A percentile compares a stretch with the other conserved stretches of the same genome.
Conservation (phyloP, 768 basidiomycete genomes). For the Suillus subaureus region DNA sequence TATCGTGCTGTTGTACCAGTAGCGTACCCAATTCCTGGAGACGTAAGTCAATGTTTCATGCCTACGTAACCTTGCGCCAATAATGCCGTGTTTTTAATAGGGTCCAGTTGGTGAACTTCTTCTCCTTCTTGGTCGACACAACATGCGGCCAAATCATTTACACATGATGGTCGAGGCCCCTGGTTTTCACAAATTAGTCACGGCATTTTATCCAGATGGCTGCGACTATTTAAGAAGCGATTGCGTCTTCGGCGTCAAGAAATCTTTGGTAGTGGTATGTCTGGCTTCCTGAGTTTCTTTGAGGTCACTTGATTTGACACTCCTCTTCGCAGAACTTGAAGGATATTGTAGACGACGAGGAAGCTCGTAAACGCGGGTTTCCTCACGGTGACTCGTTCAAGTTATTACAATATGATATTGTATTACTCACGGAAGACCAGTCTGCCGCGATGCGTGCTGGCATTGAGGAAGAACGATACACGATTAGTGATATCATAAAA, state of each 20-base stretch:
- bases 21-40: constrained; percentile 76
- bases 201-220: constrained; percentile 74
- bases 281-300: neutral
- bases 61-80: constrained; percentile 8
- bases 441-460: constrained; percentile 32
- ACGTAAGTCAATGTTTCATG: constrained; percentile 40
- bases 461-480: constrained; percentile 11
- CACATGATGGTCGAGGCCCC: constrained; percentile 74
- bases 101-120: constrained; percentile 75
- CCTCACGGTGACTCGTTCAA: constrained; percentile 48
- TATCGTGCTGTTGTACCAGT: constrained; percentile 73
- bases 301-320: constrained; percentile 4
- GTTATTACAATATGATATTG: constrained; percentile 48
- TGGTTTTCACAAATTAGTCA: constrained; percentile 72
- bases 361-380: constrained; percentile 56
- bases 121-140: constrained; percentile 59
- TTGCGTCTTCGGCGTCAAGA: constrained; percentile 81
- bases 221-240: constrained; percentile 71
- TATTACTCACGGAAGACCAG: constrained; percentile 46
- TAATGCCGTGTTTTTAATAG: constrained; percentile 30
- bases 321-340: constrained; percentile 46
- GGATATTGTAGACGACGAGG: constrained; percentile 51
- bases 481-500: neutral
- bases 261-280: constrained; percentile 74
- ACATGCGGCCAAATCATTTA: constrained; percentile 79